Percentiles rank a stretch among this genome's conserved stretches.
These are phyloP conservation scores for Corniculantispora saksenae DNA, from an alignment of 2,329 filamentous ascomycete species.

Conservation along the genomic window DNA sequence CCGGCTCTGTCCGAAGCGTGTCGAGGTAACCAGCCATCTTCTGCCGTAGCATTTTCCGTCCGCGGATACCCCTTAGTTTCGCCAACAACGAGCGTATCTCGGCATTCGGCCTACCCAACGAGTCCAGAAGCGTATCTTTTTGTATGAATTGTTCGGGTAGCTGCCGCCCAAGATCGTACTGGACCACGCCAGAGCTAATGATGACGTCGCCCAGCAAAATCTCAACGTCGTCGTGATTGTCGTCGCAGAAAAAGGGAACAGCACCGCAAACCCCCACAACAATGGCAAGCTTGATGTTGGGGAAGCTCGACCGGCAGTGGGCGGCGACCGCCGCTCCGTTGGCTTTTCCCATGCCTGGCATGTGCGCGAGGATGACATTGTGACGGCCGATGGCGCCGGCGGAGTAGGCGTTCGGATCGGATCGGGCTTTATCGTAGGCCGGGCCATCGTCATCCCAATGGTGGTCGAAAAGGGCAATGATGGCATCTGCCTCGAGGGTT, in stretches of 20 bases:
- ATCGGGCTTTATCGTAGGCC: slow-evolving; percentile 26
- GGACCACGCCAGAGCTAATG: slow-evolving; percentile 30
- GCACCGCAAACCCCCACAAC: slow-evolving; percentile 27
- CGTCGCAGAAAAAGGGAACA: slow-evolving; percentile 19
- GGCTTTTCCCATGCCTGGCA: slow-evolving; percentile 27
- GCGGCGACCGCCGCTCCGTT: slow-evolving; percentile 18
- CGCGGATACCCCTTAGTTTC: not conserved
- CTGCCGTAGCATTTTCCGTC: slow-evolving; percentile 17
- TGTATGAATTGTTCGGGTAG: slow-evolving; percentile 23
- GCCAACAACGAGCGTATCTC: slow-evolving; percentile 21
- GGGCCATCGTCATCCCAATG: slow-evolving; percentile 19
- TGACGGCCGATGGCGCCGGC: slow-evolving; percentile 24
- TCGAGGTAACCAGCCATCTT: no score
- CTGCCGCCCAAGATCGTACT: slow-evolving; percentile 33
- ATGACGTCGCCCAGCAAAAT: slow-evolving; percentile 31
- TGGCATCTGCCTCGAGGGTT: slow-evolving; percentile 24
- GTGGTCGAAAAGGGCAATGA: slow-evolving; percentile 24
- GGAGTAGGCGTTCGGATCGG: slow-evolving; percentile 33
- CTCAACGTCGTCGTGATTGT: slow-evolving; percentile 14
- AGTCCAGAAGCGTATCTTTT: slow-evolving; percentile 27
- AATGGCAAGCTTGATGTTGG: slow-evolving; percentile 22
- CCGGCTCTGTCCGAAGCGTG: not conserved
- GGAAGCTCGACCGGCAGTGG: slow-evolving; percentile 22
- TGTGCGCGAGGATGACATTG: slow-evolving; percentile 28
- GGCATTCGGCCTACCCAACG: slow-evolving; percentile 23